Percentiles rank a stretch among this genome's conserved stretches.
phyloP scores from a whole-genome alignment of 129 eudicot genomes.

The Sambucus nigra region DNA sequence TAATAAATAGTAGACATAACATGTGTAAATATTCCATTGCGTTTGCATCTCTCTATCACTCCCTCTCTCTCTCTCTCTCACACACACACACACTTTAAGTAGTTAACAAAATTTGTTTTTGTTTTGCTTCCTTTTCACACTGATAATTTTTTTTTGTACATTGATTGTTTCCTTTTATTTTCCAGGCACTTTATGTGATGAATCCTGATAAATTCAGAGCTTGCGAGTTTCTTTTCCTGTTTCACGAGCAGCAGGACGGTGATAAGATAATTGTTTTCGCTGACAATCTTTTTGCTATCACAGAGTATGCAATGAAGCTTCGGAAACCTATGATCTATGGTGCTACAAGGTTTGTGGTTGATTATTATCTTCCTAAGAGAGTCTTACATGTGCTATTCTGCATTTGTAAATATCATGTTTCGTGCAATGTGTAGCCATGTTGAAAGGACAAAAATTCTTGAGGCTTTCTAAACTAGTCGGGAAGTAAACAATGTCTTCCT shows the following conservation, averaged over 20 bases:
- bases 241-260: constrained; percentile 88
- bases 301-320: constrained; percentile 83
- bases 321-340: constrained; percentile 96
- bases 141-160: not conserved
- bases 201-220: constrained; percentile 96
- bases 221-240: constrained; percentile 84
- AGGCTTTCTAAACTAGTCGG: constrained; percentile 84
- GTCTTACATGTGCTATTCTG: constrained; percentile 12
- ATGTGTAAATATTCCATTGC: too few relatives aligned
- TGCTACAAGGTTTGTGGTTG: constrained; percentile 66
- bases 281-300: constrained; percentile 93
- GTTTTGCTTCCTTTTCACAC: too few relatives aligned
- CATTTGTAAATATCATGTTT: not conserved
- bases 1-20: too few relatives aligned
- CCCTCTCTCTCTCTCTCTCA: too few relatives aligned
- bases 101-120: not conserved
- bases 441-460: constrained; percentile 93
- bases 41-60: too few relatives aligned
- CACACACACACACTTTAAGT: too few relatives aligned
- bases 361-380: not conserved
- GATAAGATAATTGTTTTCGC: constrained; percentile 96
- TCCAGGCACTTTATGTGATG: constrained; percentile 93
- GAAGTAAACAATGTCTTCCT: constrained; percentile 87
- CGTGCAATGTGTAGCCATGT: constrained; percentile 60
- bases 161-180: constrained; percentile 2